A percentile compares a stretch with the other conserved stretches of the same genome.
phyloP scores from a whole-genome alignment of 2,329 filamentous ascomycete genomes.

The Bimuria novae-zelandiae region DNA sequence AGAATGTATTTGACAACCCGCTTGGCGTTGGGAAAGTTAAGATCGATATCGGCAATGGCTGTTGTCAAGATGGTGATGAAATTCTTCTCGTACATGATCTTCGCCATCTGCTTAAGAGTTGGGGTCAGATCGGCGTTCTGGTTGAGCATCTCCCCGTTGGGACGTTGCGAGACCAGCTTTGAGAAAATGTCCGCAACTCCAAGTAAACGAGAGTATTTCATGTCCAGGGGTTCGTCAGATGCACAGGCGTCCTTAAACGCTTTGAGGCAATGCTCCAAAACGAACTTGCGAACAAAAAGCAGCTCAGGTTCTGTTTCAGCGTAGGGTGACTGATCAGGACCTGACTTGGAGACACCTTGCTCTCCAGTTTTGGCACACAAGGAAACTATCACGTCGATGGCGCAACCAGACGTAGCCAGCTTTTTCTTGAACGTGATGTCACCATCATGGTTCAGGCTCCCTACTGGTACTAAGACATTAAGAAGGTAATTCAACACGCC shows the following conservation, averaged over 20 bases:
- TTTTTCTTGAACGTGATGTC: slow-evolving; percentile 82
- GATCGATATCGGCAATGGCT: slow-evolving; percentile 92
- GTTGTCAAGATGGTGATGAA: slow-evolving; percentile 86
- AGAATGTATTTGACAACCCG: slow-evolving; percentile 96
- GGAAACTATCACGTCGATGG: slow-evolving; percentile 83
- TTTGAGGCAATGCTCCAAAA: slow-evolving; percentile 88
- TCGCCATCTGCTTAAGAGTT: slow-evolving; percentile 82
- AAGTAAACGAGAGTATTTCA: slow-evolving; percentile 85
- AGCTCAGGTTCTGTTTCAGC: slow-evolving; percentile 82
- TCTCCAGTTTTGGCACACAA: slow-evolving; percentile 88
- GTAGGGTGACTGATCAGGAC: slow-evolving; percentile 36
- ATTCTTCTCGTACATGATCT: slow-evolving; percentile 98
- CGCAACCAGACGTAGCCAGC: slow-evolving; percentile 80
- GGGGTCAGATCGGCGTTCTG: slow-evolving; percentile 42
- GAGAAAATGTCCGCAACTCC: slow-evolving; percentile 90
- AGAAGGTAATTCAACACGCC: slow-evolving; percentile 93
- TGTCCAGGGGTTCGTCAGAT: slow-evolving; percentile 79
- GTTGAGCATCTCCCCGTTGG: slow-evolving; percentile 44
- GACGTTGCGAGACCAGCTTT: slow-evolving; percentile 75
- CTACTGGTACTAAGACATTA: slow-evolving; percentile 73
- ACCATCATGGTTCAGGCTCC: slow-evolving; percentile 71
- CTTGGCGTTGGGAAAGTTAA: slow-evolving; percentile 92
- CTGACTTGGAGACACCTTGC: slow-evolving; percentile 61
- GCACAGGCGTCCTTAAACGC: slow-evolving; percentile 86
- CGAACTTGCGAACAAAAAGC: slow-evolving; percentile 90